These are phyloP conservation scores for Toxicodendron radicans DNA, from an alignment of 345 rosid genomes.

Conservation along the genomic window DNA sequence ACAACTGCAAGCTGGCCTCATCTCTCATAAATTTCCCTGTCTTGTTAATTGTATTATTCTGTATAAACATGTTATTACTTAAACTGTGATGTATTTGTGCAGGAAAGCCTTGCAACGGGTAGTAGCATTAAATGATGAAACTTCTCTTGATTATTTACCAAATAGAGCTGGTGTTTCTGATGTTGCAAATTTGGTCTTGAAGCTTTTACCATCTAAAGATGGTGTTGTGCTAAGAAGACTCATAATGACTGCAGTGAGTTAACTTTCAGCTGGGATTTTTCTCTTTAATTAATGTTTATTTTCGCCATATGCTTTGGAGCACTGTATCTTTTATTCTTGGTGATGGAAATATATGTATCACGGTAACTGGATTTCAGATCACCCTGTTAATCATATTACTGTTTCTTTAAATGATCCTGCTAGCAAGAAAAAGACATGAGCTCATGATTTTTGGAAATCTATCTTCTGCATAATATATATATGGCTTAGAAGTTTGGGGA, in stretches of 20 bases:
- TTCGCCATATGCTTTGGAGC: neutral
- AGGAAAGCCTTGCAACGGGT: slow-evolving; percentile 52
- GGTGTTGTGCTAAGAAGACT: slow-evolving; percentile 83
- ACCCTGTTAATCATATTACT: neutral
- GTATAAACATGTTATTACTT: neutral
- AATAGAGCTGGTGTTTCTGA: slow-evolving; percentile 42
- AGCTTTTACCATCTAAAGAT: slow-evolving; percentile 71
- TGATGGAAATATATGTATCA: neutral
- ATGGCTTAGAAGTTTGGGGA: neutral
- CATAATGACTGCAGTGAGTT: slow-evolving; percentile 86
- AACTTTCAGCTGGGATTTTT: slow-evolving; percentile 16
- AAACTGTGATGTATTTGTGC: slow-evolving; percentile 22
- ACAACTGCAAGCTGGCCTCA: neutral
- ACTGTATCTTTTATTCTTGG: neutral
- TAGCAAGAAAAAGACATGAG: neutral
- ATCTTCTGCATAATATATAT: neutral
- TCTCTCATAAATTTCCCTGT: neutral
- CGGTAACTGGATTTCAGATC: no score
- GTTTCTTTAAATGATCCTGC: neutral
- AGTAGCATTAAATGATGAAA: slow-evolving; percentile 36
- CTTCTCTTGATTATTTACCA: slow-evolving; percentile 37
- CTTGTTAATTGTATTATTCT: neutral
- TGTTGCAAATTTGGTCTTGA: slow-evolving; percentile 52
- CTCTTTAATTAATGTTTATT: neutral
- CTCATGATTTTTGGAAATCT: neutral